These are phyloP conservation scores for Crithidia thermophila DNA, from an alignment of 208 protist genomes.

Conservation along the genomic window DNA sequence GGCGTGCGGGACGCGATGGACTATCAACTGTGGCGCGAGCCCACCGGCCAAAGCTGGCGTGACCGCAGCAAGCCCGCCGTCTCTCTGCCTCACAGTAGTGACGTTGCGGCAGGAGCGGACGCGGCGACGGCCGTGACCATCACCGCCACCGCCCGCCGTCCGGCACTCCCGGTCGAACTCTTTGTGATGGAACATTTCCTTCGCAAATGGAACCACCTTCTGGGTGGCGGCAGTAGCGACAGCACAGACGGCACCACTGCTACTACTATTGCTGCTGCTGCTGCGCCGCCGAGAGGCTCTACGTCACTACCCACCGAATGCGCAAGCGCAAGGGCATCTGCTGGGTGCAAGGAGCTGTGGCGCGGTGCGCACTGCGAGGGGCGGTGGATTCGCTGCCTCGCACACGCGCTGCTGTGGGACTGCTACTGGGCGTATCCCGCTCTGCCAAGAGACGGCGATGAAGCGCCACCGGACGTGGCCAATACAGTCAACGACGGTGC, in stretches of 20 bases:
- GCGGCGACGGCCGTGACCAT: not conserved
- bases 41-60: not conserved
- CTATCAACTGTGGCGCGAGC: slow-evolving; percentile 48
- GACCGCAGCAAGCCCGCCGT: no score
- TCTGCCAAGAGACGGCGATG: not conserved
- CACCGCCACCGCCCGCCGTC: not conserved
- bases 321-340: not conserved
- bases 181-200: slow-evolving; percentile 52
- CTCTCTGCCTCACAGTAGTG: no score
- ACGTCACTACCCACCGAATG: not conserved
- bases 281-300: no score
- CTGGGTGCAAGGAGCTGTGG: slow-evolving; percentile 36
- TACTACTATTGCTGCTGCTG: no score
- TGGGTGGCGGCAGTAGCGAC: not conserved
- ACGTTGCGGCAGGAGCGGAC: not conserved
- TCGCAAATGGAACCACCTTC: slow-evolving; percentile 19
- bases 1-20: slow-evolving; percentile 40
- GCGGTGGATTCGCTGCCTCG: slow-evolving; percentile 63
- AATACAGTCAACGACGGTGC: not conserved
- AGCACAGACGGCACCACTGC: no score
- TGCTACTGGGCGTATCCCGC: slow-evolving; percentile 35
- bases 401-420: slow-evolving; percentile 70
- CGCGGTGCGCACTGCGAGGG: slow-evolving; percentile 79
- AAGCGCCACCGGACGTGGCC: not conserved
- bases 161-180: slow-evolving; percentile 44